Percentiles rank a stretch among this genome's conserved stretches.
Evolutionary conservation across 2,329 filamentous ascomycete genomes (phyloP).

Genomic region (Plectosphaerella cucumerina): DNA sequence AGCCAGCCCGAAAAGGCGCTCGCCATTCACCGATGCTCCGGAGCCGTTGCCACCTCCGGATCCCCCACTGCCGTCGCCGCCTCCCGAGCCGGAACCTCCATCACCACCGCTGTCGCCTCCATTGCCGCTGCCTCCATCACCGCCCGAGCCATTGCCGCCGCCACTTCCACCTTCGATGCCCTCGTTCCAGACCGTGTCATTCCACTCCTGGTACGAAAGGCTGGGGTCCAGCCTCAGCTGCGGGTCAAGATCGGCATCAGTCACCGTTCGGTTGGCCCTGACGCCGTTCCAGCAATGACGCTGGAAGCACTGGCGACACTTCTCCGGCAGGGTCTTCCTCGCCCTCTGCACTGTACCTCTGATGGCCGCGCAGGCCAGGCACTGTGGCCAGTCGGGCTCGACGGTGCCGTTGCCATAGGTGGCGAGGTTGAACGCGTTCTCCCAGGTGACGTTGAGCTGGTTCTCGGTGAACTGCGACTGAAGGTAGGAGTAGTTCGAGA

Average conservation of each 20-base stretch:
- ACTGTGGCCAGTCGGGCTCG: slow-evolving; percentile 72
- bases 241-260: slow-evolving; percentile 11
- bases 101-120: neutral
- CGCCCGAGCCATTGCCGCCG: neutral
- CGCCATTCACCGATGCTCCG: no score
- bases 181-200: slow-evolving; percentile 2
- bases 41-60: neutral
- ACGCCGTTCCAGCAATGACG: slow-evolving; percentile 95
- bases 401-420: slow-evolving; percentile 79
- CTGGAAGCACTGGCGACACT: slow-evolving; percentile 72
- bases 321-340: slow-evolving; percentile 60
- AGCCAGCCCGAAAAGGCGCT: no score
- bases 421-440: slow-evolving; percentile 79
- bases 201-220: slow-evolving; percentile 17
- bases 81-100: neutral
- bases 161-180: neutral
- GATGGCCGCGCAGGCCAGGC: slow-evolving; percentile 84
- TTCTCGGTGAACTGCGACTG: slow-evolving; percentile 57
- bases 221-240: slow-evolving; percentile 11
- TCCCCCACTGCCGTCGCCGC: neutral
- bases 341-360: slow-evolving; percentile 71
- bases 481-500: slow-evolving; percentile 79
- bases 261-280: slow-evolving; percentile 15
- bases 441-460: slow-evolving; percentile 74
- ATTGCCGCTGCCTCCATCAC: neutral